phyloP scores from a whole-genome alignment of 2,329 filamentous ascomycete genomes.

The Fusarium nematophilum region DNA sequence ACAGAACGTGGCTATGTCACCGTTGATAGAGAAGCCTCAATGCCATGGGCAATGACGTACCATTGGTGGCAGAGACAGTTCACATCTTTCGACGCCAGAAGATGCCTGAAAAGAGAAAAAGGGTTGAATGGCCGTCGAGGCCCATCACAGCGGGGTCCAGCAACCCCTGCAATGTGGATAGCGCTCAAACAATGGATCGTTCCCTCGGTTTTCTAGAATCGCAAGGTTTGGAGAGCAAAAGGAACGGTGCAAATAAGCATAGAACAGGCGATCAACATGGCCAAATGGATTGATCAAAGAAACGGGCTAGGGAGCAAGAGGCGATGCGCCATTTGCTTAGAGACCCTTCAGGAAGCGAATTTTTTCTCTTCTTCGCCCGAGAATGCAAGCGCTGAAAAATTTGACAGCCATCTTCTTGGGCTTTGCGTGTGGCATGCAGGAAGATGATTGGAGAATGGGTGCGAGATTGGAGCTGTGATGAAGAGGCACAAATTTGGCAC shows the following conservation, averaged over 20 bases:
- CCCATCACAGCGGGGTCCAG: constrained; percentile 9
- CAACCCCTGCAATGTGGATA: constrained; percentile 22
- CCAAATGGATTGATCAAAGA: constrained; percentile 4
- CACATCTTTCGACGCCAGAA: not conserved
- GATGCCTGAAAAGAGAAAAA: not conserved
- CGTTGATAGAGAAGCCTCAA: not conserved
- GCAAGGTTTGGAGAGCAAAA: constrained; percentile 27
- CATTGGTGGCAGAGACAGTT: not conserved
- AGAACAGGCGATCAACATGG: constrained; percentile 29
- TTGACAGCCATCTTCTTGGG: constrained; percentile 13
- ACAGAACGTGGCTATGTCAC: no score
- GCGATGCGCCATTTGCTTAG: constrained; percentile 11
- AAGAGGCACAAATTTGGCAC: constrained; percentile 26
- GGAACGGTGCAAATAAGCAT: constrained; percentile 40
- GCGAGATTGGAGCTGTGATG: constrained; percentile 13
- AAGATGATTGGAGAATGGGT: constrained; percentile 27
- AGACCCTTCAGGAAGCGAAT: constrained; percentile 1
- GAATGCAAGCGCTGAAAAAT: constrained; percentile 33
- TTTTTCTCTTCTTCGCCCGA: not conserved
- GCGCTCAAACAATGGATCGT: constrained; percentile 21
- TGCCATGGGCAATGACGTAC: constrained; percentile 1
- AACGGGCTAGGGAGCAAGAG: constrained; percentile 8
- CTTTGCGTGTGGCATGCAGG: not conserved
- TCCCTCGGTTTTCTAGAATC: constrained; percentile 38
- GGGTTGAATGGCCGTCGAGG: constrained; percentile 15